Evolutionary conservation across 2,329 filamentous ascomycete genomes (phyloP), one percentile per base, ranked within the genome.

Genomic region (Clonostachys rhizophaga): DNA sequence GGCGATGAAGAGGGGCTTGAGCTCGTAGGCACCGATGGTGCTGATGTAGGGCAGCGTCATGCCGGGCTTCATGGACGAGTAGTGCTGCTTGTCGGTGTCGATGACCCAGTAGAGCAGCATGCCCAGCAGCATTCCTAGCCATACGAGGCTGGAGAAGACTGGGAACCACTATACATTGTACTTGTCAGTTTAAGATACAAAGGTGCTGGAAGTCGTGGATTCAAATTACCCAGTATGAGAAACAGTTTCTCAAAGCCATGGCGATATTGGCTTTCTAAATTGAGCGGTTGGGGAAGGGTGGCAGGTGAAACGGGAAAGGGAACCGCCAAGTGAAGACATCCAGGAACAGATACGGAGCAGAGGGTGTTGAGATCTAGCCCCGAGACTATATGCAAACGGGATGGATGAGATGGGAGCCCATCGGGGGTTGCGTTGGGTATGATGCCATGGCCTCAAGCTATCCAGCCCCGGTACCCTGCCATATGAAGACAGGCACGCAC

Each of bases 1-100:
- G 34, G 83, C 74, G 58, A 94, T 84, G 72, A 94, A 94, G 51
- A 92, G 75, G 3, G 89, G 88, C 61, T 91, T 87, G 16, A 91
- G 75, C 30, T 72, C 65, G 36, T 62, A 61, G 18, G 79, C 80
- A 51, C 81, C 83, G 12, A 86, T 71, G 65, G 87, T 81, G 54
- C 81, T 86, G 58, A 89, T 89, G 70, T 85, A 91, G 51, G 88
- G 82, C 40, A 92, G 84, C 24, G 55, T 63, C 60, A 88, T 84
- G 34, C 54, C 52, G 0, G 52, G 42, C 17, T 69, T 63, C 83
- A 90, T 88, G 39, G 80, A 84, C 4, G 69, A 49, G 58, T 87
- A 89, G 52, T 71, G 70, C 2, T 68, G 71, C n/a, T 68, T 65
- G 48, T 86, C 64, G 5, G 66, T 66, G 55, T 79, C 67, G 37